A percentile compares a stretch with the other conserved stretches of the same genome.
Conservation (phyloP, 1,284 basidiomycete species). For the Cutaneotrichosporon spelunceum region DNA sequence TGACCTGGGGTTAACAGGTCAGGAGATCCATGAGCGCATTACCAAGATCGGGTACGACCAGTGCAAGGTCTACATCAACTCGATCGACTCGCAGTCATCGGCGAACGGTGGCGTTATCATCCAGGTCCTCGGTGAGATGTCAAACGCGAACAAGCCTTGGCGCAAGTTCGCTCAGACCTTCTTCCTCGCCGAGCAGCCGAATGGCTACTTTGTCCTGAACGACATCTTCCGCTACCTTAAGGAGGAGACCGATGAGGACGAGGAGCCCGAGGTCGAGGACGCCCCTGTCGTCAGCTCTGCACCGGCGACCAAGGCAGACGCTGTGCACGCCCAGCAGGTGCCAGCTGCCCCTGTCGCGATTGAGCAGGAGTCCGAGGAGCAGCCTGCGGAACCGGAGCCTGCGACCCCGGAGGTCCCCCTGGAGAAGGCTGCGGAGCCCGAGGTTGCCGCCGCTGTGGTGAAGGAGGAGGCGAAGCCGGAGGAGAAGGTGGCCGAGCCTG, state of each 20-base stretch:
- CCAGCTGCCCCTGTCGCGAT: constrained; percentile 37
- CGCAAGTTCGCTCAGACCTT: constrained; percentile 99
- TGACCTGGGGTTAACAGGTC: constrained; percentile 20
- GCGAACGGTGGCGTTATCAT: constrained; percentile 95
- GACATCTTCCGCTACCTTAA: constrained; percentile 99
- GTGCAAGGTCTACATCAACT: constrained; percentile 97
- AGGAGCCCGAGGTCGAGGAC: constrained; percentile 48
- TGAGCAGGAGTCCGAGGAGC: constrained; percentile 32
- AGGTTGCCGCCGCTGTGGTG: constrained; percentile 11
- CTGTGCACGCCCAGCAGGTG: constrained; percentile 33
- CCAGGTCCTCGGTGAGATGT: constrained; percentile 98
- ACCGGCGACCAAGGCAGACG: constrained; percentile 22
- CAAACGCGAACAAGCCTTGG: constrained; percentile 83
- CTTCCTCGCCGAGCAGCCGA: constrained; percentile 98
- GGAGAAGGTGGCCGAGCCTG: constrained; percentile 17
- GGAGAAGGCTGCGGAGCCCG: constrained; percentile 26
- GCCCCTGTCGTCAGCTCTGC: constrained; percentile 32
- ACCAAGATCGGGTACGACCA: constrained; percentile 88
- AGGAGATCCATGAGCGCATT: constrained; percentile 98
- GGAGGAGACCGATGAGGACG: constrained; percentile 81
- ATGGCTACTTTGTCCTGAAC: constrained; percentile 99
- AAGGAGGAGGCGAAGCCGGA: constrained; percentile 13
- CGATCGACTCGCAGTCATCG: constrained; percentile 88
- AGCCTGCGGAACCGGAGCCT: constrained; percentile 25
- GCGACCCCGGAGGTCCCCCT: constrained; percentile 19